phyloP scores from a whole-genome alignment of 805 yeast species.

The Nakazawaea wyomingensis region DNA sequence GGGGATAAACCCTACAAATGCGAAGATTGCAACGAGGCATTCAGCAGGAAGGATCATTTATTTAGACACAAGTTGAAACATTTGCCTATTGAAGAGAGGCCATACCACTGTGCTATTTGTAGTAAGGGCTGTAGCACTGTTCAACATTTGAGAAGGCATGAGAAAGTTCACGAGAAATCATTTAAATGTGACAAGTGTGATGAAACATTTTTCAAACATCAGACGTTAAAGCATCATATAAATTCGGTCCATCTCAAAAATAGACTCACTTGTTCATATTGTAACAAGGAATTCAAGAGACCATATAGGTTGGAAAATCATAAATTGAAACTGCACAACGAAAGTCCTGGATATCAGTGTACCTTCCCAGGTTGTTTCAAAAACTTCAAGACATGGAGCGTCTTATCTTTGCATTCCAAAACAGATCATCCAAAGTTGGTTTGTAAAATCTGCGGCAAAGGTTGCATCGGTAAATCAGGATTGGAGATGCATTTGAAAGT shows the following conservation, averaged over 20 bases:
- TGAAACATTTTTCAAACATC: slow-evolving; percentile 69
- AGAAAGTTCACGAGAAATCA: slow-evolving; percentile 69
- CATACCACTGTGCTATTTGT: slow-evolving; percentile 68
- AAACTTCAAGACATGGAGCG: slow-evolving; percentile 67
- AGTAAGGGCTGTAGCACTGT: slow-evolving; percentile 74
- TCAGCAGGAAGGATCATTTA: slow-evolving; percentile 74
- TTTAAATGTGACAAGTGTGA: slow-evolving; percentile 63
- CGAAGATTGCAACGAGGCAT: slow-evolving; percentile 55
- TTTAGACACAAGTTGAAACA: slow-evolving; percentile 73
- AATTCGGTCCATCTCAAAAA: slow-evolving; percentile 53
- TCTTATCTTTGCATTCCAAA: slow-evolving; percentile 64
- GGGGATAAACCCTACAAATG: slow-evolving; percentile 76
- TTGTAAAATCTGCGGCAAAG: slow-evolving; percentile 63
- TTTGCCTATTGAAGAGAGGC: slow-evolving; percentile 45
- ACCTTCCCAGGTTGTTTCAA: slow-evolving; percentile 55
- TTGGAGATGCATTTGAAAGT: slow-evolving; percentile 66
- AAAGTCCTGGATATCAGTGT: slow-evolving; percentile 49
- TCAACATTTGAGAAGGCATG: slow-evolving; percentile 84
- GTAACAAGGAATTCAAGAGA: slow-evolving; percentile 60
- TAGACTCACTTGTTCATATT: slow-evolving; percentile 50
- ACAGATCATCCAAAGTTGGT: slow-evolving; percentile 65
- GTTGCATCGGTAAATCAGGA: slow-evolving; percentile 69
- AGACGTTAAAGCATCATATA: slow-evolving; percentile 69
- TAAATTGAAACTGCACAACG: slow-evolving; percentile 58
- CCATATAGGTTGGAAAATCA: slow-evolving; percentile 67